phyloP scores from a whole-genome alignment of 2,329 filamentous ascomycete genomes.

The Pestalotiopsis sp. region DNA sequence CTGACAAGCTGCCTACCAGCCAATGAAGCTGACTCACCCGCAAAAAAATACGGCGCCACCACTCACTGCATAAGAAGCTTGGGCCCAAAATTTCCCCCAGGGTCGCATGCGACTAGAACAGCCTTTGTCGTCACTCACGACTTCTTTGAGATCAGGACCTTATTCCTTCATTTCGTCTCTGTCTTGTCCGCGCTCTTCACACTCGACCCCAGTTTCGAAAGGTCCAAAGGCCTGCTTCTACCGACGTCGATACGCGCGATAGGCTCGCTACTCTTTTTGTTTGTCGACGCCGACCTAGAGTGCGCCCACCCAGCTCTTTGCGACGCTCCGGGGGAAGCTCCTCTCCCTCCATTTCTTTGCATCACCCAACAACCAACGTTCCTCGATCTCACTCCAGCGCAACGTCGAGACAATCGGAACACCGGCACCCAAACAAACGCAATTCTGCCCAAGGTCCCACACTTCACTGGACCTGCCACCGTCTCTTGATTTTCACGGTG shows the following conservation, averaged over 20 bases:
- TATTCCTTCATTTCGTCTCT: background rate
- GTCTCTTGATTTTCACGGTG: background rate
- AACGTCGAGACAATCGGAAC: background rate
- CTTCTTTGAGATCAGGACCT: constrained; percentile 3
- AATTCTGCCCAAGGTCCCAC: background rate
- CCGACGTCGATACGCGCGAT: background rate
- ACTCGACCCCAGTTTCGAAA: background rate
- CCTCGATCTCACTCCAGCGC: background rate
- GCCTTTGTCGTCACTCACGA: constrained; percentile 11
- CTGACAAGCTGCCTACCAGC: background rate
- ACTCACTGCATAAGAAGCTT: constrained; percentile 2
- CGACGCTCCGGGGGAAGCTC: background rate
- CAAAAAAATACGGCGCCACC: background rate
- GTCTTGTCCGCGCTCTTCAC: background rate
- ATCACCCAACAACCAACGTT: background rate
- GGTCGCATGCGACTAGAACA: constrained; percentile 3
- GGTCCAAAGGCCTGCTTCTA: background rate
- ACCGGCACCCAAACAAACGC: background rate
- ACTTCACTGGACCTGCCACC: background rate
- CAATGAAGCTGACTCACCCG: constrained; percentile 4
- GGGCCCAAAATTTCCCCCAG: constrained; percentile 1
- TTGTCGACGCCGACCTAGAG: background rate
- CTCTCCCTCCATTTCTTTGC: background rate
- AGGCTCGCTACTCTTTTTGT: background rate
- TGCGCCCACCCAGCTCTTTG: background rate